Evolutionary conservation across 306 rosid species (phyloP).

Genomic region (Malus orientalis): DNA sequence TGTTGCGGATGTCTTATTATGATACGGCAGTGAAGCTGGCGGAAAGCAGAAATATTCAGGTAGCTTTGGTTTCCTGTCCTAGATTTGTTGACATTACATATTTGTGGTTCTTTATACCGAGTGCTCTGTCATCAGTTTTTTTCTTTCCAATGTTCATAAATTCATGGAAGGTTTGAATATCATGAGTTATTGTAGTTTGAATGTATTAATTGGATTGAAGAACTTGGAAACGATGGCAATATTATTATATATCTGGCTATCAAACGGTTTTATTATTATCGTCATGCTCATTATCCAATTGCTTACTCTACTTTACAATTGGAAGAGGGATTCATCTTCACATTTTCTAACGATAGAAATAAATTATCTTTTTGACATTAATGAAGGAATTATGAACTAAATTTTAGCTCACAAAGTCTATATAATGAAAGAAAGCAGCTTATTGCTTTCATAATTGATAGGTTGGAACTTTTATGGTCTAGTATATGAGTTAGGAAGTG

Average conservation of each 20-base stretch:
- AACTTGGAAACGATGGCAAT: neutral
- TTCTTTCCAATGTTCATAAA: neutral
- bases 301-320: neutral
- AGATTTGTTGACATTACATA: neutral
- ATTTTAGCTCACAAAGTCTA: neutral
- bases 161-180: neutral
- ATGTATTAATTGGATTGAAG: neutral
- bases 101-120: neutral
- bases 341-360: neutral
- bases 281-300: neutral
- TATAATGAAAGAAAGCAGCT: neutral
- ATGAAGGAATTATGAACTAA: neutral
- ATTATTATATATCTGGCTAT: neutral
- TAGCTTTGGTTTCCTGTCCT: constrained; percentile 7
- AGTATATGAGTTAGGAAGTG: neutral
- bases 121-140: neutral
- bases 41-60: constrained; percentile 75
- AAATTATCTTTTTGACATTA: neutral
- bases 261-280: neutral
- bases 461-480: neutral
- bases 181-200: neutral
- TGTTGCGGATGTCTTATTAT: constrained; percentile 89
- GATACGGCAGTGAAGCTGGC: constrained; percentile 76
- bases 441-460: neutral
- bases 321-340: neutral